phyloP scores from a whole-genome alignment of 352 stramenopile genomes.

The Globisporangium rhizosaccharum region DNA sequence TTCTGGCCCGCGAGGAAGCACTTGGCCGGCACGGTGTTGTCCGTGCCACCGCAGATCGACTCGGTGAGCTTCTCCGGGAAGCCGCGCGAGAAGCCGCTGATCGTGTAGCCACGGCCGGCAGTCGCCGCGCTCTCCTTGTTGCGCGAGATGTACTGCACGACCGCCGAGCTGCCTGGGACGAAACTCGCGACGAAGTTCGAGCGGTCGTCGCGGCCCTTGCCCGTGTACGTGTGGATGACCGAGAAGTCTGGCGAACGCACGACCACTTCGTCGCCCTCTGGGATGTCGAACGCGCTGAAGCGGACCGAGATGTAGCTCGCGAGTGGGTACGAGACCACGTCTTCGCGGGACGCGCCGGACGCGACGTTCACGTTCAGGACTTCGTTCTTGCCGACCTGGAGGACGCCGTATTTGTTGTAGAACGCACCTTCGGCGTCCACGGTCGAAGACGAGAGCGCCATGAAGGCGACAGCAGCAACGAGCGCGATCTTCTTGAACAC shows the following conservation, averaged over 20 bases:
- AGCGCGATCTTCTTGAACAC: no score
- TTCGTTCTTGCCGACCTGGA: constrained; percentile 26
- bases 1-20: constrained; percentile 25
- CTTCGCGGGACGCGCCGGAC: constrained; percentile 19
- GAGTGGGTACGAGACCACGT: constrained; percentile 37
- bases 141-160: constrained; percentile 37
- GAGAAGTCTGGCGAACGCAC: constrained; percentile 28
- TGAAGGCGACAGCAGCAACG: no score
- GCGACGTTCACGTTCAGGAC: constrained; percentile 21
- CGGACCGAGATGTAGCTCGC: constrained; percentile 52
- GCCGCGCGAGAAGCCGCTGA: constrained; percentile 38
- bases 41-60: constrained; percentile 40
- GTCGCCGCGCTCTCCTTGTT: background rate
- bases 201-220: constrained; percentile 24
- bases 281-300: constrained; percentile 48
- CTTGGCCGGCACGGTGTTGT: constrained; percentile 48
- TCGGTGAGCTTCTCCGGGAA: constrained; percentile 23
- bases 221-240: constrained; percentile 28
- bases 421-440: no score
- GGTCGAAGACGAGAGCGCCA: no score
- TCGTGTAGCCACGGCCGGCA: constrained; percentile 21
- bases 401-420: no score
- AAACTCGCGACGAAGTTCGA: constrained; percentile 43
- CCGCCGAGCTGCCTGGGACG: constrained; percentile 32
- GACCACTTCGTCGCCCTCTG: constrained; percentile 40